Evolutionary conservation across 225 moss, liverwort and hornwort species (phyloP), one percentile per base, ranked within the genome.

Genomic region (Marchantia paleacea): DNA sequence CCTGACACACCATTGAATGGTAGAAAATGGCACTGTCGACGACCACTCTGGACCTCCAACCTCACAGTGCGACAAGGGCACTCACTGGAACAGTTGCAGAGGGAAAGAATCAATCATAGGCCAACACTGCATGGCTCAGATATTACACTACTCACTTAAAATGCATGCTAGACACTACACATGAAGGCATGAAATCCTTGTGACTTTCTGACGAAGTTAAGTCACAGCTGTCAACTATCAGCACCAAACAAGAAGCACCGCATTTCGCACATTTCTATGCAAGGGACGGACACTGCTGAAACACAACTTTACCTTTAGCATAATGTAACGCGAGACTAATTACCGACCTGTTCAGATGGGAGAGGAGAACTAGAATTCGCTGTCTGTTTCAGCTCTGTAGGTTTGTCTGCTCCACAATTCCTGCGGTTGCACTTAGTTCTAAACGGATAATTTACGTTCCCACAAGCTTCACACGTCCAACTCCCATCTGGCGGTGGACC

Each of bases 41-140:
- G 86, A 89, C 89, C 86, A 99, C 99, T 95, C 99, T 99, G 99
- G 97, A 99, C 99, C 94, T 95, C 95, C 99, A 99, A 94, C 95
- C 92, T 99, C 95, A 99, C 89, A 91, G 91, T 99, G 99, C 99
- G 91, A 99, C 99, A 95, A 95, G 92, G 97, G 94, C 95, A 95
- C 95, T 99, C 95, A 99, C 99, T 99, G 99, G 99, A 99, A 99
- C 99, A 99, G 95, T 99, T 90, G 91, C 95, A 99, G 95, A 99
- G 88, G 99, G 91, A 95, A 94, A 95, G 88, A 95, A 99, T 99
- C 99, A 99, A 89, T 88, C 83, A 85, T 73, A 81, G 54, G 85
- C 88, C 85, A 85, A 85, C 72, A 83, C 82, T 87, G 86, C 88
- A 89, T 87, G 79, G 79, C 85, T 85, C 85, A 83, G 79, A 78